Evolutionary conservation across 192 early-diverging fungal genomes (phyloP).

Genomic region (Allomyces macrogynus): DNA sequence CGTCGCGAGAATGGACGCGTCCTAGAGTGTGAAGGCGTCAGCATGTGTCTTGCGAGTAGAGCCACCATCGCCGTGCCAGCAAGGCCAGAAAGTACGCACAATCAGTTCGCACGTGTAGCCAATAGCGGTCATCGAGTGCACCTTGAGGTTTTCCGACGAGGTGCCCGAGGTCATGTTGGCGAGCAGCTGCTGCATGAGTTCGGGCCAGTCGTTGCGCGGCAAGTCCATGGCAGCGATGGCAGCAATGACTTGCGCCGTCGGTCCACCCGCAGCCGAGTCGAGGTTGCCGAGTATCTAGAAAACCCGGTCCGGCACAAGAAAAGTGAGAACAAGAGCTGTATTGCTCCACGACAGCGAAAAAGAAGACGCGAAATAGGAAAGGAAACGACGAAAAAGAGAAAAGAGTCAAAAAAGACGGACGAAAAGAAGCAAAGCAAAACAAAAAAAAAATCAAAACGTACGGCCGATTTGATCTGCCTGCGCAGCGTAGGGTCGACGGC

Average conservation of each 20-base stretch:
- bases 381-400: constrained; percentile 2
- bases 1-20: constrained; percentile 52
- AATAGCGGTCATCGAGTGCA: constrained; percentile 70
- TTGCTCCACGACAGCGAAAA: constrained; percentile 29
- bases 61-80: too few species aligned
- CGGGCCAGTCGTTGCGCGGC: constrained; percentile 65
- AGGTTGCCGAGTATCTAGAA: not conserved
- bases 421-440: too few species aligned
- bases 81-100: constrained; percentile 30
- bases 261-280: constrained; percentile 2
- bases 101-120: constrained; percentile 86
- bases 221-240: constrained; percentile 89
- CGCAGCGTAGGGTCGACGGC: constrained; percentile 29
- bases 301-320: not conserved
- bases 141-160: constrained; percentile 47
- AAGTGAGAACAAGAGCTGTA: constrained; percentile 18
- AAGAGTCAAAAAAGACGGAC: not conserved
- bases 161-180: constrained; percentile 42
- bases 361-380: too few species aligned
- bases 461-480: constrained; percentile 47
- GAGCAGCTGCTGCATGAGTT: constrained; percentile 62
- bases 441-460: not conserved
- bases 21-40: too few species aligned
- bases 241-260: constrained; percentile 33
- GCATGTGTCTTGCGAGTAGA: too few species aligned